A percentile compares a stretch with the other conserved stretches of the same genome.
Evolutionary conservation across 495 filamentous ascomycete genomes (phyloP).

Genomic region (Aspergillus leporis): DNA sequence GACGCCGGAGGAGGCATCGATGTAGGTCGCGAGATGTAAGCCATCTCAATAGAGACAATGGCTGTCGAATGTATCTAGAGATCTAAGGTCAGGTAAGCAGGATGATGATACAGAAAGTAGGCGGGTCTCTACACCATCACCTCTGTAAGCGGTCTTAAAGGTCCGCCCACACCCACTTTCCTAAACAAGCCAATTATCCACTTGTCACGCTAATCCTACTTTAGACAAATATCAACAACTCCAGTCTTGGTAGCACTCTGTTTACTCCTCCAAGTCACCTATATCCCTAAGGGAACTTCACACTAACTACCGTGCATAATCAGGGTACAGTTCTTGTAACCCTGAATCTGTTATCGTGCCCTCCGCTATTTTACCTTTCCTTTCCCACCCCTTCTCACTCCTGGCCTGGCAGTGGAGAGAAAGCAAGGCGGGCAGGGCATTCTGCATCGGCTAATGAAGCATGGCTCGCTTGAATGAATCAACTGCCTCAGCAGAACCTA

Average conservation of each 20-base stretch:
- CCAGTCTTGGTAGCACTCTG: conserved; percentile 1
- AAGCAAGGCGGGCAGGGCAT: conserved; percentile 6
- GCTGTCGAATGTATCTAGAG: background rate
- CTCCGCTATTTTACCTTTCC: background rate
- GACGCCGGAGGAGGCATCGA: conserved; percentile 36
- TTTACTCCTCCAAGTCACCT: background rate
- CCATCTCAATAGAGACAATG: conserved; percentile 42
- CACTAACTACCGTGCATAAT: background rate
- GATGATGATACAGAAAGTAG: too few species aligned
- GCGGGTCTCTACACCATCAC: too few species aligned
- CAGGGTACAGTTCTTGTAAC: background rate
- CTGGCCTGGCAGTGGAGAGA: conserved; percentile 9
- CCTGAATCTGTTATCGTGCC: background rate
- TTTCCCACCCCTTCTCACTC: background rate
- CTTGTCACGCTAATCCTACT: conserved; percentile 30
- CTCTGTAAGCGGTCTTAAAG: too few species aligned
- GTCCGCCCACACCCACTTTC: conserved; percentile 1
- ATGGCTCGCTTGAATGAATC: conserved; percentile 93
- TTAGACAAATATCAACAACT: conserved; percentile 45
- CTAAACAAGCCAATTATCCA: conserved; percentile 12
- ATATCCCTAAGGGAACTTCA: background rate
- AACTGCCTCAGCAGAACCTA: conserved; percentile 63
- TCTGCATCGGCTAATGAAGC: conserved; percentile 6
- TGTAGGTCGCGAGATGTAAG: conserved; percentile 55
- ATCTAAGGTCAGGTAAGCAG: too few species aligned